Base-by-base conservation (phyloP, 139 green algal genomes). In the Micromonas pusilla region DNA sequence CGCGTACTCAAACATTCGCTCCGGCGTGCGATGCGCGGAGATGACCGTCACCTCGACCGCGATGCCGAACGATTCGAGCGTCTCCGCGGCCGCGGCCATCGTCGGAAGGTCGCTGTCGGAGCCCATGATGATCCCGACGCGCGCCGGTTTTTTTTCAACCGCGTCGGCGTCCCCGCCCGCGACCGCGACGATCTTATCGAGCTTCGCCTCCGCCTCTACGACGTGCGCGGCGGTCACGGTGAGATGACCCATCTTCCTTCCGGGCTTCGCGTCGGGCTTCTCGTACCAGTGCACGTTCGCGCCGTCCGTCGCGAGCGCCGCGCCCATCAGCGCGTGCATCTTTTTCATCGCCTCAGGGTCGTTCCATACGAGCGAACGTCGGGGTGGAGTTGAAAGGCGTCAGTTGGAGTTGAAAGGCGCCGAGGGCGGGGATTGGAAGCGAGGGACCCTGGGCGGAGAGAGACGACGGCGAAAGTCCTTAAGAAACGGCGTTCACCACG, bases 61-160 rank as follows among this genome's bases (percentile, higher is more conserved):
- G 20, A 89, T 45, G n/a, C 83, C 83, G 38, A 89, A 85, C 20
- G 80, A 65, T 25, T 84, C 80, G 30, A 89, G 79, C 9, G 81
- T 72, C 73, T 93, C 81, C 2, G 88, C 89, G 2, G 92, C 92
- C 1, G 84, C 89, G 38, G 84, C 86, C 95, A 99, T 99, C 30
- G 94, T 97, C 1, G 90, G 77, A 36, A 98, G 84, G 80, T 99
- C 95, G 0, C 85, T 93, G 85, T 98, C 93, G 20, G 85, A 93
- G n/a, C 95, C 95, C 95, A 99, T 99, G 84, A 99, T 97, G 85
- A 98, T 96, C 65, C 90, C 91, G n/a, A 98, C 94, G 71, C 62
- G 28, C 5, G 79, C 36, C 28, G 52, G 33, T 13, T n/a, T 3
- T 4, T 65, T 62, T 2, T 25, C 28, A 3, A 32, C 6, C 30